Evolutionary conservation across 2,329 filamentous ascomycete genomes (phyloP).

Genomic region (Coniochaeta hoffmannii): DNA sequence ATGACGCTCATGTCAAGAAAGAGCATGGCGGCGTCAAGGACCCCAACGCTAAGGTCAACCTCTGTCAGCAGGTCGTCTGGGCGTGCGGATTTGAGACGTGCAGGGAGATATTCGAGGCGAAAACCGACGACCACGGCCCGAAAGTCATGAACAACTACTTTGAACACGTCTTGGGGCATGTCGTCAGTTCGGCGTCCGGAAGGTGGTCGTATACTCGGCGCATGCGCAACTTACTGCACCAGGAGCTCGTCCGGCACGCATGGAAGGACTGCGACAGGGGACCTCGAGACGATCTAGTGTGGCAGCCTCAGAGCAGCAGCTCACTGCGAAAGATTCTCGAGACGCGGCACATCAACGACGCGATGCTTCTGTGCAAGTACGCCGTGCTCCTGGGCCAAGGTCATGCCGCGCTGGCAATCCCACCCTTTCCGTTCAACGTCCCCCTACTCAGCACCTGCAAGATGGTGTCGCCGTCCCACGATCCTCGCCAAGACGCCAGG

Average conservation of each 20-base stretch:
- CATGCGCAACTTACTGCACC: constrained; percentile 36
- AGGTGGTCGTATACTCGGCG: constrained; percentile 37
- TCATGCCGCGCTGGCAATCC: not conserved
- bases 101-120: constrained; percentile 33
- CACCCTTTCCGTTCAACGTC: not conserved
- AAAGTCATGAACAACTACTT: constrained; percentile 37
- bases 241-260: constrained; percentile 25
- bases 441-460: not conserved
- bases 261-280: constrained; percentile 31
- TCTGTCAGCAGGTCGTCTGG: constrained; percentile 39
- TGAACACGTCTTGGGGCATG: constrained; percentile 38
- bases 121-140: constrained; percentile 28
- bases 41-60: constrained; percentile 32
- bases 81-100: constrained; percentile 41
- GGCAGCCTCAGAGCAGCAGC: constrained; percentile 34
- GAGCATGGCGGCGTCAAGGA: constrained; percentile 33
- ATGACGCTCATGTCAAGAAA: constrained; percentile 38
- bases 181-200: constrained; percentile 31
- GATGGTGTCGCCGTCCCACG: not conserved
- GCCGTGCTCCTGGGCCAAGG: not conserved
- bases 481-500: not conserved
- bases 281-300: constrained; percentile 23
- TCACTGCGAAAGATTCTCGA: constrained; percentile 36
- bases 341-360: constrained; percentile 33
- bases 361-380: constrained; percentile 10